phyloP scores from a whole-genome alignment of 2,329 filamentous ascomycete genomes.

The Cercospora janseana region DNA sequence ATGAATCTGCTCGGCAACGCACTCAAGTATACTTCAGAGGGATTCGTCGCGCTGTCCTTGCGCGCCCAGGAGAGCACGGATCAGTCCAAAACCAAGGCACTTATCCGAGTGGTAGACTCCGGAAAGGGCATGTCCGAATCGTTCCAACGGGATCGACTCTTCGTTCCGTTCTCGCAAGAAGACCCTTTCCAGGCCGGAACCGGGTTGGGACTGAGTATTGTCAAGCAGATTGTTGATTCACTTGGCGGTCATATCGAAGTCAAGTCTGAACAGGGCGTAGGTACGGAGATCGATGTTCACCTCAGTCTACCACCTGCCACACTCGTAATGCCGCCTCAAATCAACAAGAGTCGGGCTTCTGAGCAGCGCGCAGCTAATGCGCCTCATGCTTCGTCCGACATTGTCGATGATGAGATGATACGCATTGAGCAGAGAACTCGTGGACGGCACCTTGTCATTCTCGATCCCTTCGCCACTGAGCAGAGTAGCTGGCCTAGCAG shows the following conservation, averaged over 20 bases:
- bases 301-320: constrained; percentile 22
- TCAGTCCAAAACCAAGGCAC: constrained; percentile 21
- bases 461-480: constrained; percentile 17
- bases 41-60: constrained; percentile 44
- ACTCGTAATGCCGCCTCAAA: constrained; percentile 5
- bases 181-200: constrained; percentile 37
- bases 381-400: neutral
- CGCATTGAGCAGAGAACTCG: constrained; percentile 16
- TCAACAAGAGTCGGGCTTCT: neutral
- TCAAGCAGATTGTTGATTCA: constrained; percentile 55
- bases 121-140: constrained; percentile 38
- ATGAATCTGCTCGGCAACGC: constrained; percentile 51
- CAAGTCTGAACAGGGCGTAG: constrained; percentile 45
- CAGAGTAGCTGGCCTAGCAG: constrained; percentile 4
- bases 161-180: constrained; percentile 38
- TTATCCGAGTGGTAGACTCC: constrained; percentile 32
- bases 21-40: constrained; percentile 48
- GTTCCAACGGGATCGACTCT: constrained; percentile 36
- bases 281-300: constrained; percentile 29
- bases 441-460: constrained; percentile 26
- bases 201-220: constrained; percentile 39
- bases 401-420: constrained; percentile 19
- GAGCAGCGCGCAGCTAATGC: neutral
- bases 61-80: constrained; percentile 30
- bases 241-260: constrained; percentile 61